Base-by-base conservation (phyloP, 768 basidiomycete species). In the Termitomyces sp. region DNA sequence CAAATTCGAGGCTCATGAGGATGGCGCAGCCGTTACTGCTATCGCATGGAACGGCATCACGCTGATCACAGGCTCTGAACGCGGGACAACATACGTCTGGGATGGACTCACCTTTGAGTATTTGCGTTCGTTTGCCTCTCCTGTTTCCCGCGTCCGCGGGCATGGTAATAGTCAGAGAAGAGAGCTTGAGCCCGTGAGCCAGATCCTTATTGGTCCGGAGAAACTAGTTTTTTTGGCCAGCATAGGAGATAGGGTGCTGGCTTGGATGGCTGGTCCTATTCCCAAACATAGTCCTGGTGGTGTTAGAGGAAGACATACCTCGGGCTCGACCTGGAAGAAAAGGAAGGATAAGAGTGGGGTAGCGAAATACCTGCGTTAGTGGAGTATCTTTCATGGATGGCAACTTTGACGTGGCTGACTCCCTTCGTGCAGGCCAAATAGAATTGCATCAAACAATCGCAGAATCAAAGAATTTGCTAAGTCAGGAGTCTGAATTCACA, bases 31-130 rank as follows among this genome's bases (percentile, higher is more conserved):
- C 24, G 76, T 92, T 24, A 85, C 85, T 5, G 78, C 84, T 12
- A 70, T 93, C 19, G 74, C 80, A 1, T 81, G 85, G 77, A 84
- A 81, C 54, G 72, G 79, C 3, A 55, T 75, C n/a, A 72, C 82
- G 15, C 70, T 93, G 45, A 76, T 80, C 12, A 85, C 84, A 0
- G 90, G 90, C 28, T 87, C 87, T 22, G 73, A 78, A 0, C 68
- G 74, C 2, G 90, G 90, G 3, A 71, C 74, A 6, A 76, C 83
- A 2, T 73, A 70, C 17, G 73, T 87, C 14, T 89, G 83, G 76
- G 87, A 92, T 60, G 78, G 80, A 2, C 70, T 90, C 58, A 85
- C 81, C 0, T 76, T 90, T 32, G 75, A 75, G 34, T 76, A 71
- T 4, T 62, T 91, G 45, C 76, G 84, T 21, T 71, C 74, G 24